These are phyloP conservation scores for Citrus inodora DNA, from an alignment of 345 rosid species.

Conservation along the genomic window DNA sequence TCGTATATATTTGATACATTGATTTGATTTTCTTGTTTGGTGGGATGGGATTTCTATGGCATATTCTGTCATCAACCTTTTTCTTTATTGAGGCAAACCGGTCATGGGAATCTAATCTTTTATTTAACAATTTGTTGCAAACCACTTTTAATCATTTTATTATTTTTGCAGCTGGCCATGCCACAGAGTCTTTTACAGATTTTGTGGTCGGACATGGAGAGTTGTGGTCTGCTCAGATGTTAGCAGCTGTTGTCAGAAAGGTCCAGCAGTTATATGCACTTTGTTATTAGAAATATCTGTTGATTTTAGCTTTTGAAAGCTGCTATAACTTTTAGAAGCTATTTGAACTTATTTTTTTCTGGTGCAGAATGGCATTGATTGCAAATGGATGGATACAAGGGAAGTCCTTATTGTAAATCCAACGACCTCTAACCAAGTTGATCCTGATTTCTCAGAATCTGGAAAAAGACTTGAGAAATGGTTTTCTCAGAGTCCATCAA, in stretches of 20 bases:
- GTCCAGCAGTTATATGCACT: conserved; percentile 25
- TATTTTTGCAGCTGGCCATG: conserved; percentile 80
- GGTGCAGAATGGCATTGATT: conserved; percentile 70
- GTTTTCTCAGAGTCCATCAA: conserved; percentile 61
- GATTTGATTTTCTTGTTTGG: neutral
- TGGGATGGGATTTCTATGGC: neutral
- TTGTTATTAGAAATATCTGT: neutral
- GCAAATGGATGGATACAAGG: conserved; percentile 98
- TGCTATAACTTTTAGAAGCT: neutral
- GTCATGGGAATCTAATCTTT: neutral
- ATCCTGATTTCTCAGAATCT: conserved; percentile 84
- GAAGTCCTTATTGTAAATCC: conserved; percentile 92
- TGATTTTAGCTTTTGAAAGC: neutral
- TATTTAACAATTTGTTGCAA: neutral
- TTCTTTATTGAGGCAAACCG: neutral
- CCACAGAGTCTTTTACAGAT: conserved; percentile 90
- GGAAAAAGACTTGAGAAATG: conserved; percentile 76
- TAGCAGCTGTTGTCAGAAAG: conserved; percentile 78
- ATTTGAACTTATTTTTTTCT: neutral
- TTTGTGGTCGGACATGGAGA: conserved; percentile 98
- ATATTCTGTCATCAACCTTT: neutral
- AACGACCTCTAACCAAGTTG: conserved; percentile 85
- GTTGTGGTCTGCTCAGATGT: conserved; percentile 94
- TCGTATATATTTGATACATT: neutral
- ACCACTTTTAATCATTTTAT: neutral